Percentiles rank a stretch among this genome's conserved stretches.
Evolutionary conservation across 1,284 basidiomycete genomes (phyloP).

Genomic region (Pseudozyma thailandica): DNA sequence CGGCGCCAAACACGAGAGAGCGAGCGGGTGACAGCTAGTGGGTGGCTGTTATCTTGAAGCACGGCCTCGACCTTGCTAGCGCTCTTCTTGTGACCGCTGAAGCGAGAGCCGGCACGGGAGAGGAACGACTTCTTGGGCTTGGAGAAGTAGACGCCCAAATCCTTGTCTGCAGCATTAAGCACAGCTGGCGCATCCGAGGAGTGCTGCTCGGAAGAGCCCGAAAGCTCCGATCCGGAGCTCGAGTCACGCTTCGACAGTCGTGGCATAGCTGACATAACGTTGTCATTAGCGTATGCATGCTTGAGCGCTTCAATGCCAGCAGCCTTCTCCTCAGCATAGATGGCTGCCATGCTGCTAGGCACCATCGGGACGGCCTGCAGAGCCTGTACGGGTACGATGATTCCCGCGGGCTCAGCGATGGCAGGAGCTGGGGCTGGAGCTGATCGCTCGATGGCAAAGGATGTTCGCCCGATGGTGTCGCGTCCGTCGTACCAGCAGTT

Average conservation of each 20-base stretch:
- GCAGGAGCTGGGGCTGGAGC: neutral
- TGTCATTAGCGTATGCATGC: conserved; percentile 26
- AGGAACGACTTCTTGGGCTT: conserved; percentile 21
- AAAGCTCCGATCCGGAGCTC: conserved; percentile 35
- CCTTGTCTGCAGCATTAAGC: conserved; percentile 23
- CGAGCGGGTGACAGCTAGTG: conserved; percentile 12
- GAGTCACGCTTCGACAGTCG: conserved; percentile 38
- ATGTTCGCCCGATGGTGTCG: conserved; percentile 43
- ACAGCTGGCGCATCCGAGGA: conserved; percentile 8
- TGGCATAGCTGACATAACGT: conserved; percentile 34
- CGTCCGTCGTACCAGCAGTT: conserved; percentile 42
- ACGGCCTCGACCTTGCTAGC: conserved; percentile 4
- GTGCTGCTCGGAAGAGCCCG: conserved; percentile 37
- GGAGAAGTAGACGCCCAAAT: conserved; percentile 27
- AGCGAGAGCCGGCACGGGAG: conserved; percentile 21
- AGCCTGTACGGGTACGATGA: conserved; percentile 4
- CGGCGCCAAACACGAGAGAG: conserved; percentile 28
- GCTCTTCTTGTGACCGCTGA: conserved; percentile 16
- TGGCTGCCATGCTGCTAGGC: conserved; percentile 12
- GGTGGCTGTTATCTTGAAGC: neutral
- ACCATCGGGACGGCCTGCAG: conserved; percentile 4
- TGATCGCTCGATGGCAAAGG: conserved; percentile 17
- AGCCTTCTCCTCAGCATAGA: conserved; percentile 29
- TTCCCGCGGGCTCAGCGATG: neutral
- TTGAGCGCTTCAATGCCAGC: conserved; percentile 31